phyloP scores from a whole-genome alignment of 495 filamentous ascomycete genomes.

The Chaetomium tenue region DNA sequence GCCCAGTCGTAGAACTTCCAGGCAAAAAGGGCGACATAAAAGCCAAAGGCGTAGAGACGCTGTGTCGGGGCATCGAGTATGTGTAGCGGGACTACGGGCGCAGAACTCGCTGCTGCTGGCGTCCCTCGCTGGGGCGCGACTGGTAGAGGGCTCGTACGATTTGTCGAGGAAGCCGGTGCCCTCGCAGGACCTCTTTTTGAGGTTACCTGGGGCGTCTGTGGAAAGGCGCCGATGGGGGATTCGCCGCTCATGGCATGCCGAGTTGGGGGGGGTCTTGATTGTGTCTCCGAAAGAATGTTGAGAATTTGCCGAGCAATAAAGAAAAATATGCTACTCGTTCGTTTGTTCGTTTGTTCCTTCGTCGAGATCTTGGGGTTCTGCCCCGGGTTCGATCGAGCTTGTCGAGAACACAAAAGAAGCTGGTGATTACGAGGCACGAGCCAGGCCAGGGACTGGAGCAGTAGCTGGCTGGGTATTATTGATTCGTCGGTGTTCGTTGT shows the following conservation, averaged over 20 bases:
- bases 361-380: background rate
- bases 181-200: slow-evolving; percentile 26
- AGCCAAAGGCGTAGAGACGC: slow-evolving; percentile 73
- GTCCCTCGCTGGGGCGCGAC: slow-evolving; percentile 39
- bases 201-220: slow-evolving; percentile 38
- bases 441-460: background rate
- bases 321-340: background rate
- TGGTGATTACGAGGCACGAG: background rate
- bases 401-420: slow-evolving; percentile 1
- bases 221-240: slow-evolving; percentile 45
- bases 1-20: slow-evolving; percentile 86
- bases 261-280: slow-evolving; percentile 24
- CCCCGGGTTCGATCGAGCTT: slow-evolving; percentile 5
- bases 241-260: slow-evolving; percentile 51
- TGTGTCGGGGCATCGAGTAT: slow-evolving; percentile 85
- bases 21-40: slow-evolving; percentile 68
- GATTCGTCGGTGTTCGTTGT: slow-evolving; percentile 16
- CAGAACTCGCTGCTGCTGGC: slow-evolving; percentile 26
- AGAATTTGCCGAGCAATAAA: background rate
- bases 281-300: background rate
- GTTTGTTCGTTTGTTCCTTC: background rate
- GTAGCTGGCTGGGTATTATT: background rate
- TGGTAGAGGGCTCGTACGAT: slow-evolving; percentile 31
- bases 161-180: slow-evolving; percentile 11
- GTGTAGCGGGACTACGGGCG: slow-evolving; percentile 69